phyloP scores from a whole-genome alignment of 1,139 yeast genomes.

The Suhomyces ambrosiae region DNA sequence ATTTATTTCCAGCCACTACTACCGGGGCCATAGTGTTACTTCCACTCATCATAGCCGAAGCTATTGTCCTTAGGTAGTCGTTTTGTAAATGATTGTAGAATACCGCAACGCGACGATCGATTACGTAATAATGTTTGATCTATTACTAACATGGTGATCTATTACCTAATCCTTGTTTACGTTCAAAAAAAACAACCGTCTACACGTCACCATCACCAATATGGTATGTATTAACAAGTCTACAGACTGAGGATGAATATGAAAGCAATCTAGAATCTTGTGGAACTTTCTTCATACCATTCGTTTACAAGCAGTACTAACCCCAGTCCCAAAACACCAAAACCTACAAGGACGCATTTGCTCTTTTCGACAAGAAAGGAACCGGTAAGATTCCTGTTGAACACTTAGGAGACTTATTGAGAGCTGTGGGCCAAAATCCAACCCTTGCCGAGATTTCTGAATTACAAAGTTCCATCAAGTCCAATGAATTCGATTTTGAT shows the following conservation, averaged over 20 bases:
- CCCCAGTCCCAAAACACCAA: conserved; percentile 54
- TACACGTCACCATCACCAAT: conserved; percentile 1
- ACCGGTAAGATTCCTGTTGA: conserved; percentile 90
- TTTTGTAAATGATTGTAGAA: too few species aligned
- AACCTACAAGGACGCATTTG: conserved; percentile 95
- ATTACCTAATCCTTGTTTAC: conserved; percentile 12
- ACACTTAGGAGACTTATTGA: conserved; percentile 86
- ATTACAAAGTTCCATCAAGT: conserved; percentile 54
- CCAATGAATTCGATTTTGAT: conserved; percentile 66
- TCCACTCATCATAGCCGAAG: too few species aligned
- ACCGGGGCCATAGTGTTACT: too few species aligned
- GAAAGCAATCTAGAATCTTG: too few species aligned
- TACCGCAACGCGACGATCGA: too few species aligned
- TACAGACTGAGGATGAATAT: too few species aligned
- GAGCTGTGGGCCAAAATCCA: conserved; percentile 99
- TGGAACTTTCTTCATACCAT: too few species aligned
- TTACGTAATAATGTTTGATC: conserved; percentile 8
- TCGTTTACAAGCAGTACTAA: too few species aligned
- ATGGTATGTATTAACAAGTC: conserved; percentile 8
- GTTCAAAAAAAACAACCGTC: conserved; percentile 9
- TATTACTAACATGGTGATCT: conserved; percentile 4
- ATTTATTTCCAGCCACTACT: too few species aligned
- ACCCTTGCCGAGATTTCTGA: conserved; percentile 86
- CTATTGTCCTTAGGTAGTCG: too few species aligned
- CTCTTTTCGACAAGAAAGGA: conserved; percentile 94